These are phyloP conservation scores for Ceratobasidium sp. DNA, from an alignment of 1,284 basidiomycete species.

Conservation along the genomic window DNA sequence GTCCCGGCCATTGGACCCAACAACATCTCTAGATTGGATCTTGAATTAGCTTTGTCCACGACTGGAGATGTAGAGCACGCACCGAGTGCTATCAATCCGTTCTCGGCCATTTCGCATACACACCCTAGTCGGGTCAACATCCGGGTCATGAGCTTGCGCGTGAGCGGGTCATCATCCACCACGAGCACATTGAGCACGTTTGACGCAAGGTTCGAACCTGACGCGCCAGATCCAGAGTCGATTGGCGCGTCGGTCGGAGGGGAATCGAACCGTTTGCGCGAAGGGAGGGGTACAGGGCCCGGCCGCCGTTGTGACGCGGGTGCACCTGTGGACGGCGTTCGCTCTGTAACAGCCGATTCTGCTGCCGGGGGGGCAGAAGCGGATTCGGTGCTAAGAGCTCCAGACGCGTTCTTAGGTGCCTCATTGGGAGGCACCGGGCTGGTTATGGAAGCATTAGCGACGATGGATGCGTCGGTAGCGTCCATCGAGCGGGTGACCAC, in stretches of 20 bases:
- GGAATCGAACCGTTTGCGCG: constrained; percentile 28
- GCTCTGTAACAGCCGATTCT: constrained; percentile 6
- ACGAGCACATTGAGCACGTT: constrained; percentile 68
- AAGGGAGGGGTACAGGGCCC: constrained; percentile 39
- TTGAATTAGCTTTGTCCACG: not conserved
- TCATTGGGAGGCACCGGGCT: not conserved
- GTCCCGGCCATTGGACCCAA: constrained; percentile 56
- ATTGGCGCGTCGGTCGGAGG: constrained; percentile 42
- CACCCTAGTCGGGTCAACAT: constrained; percentile 84
- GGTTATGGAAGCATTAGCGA: constrained; percentile 14
- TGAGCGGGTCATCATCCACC: constrained; percentile 82
- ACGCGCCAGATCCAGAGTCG: constrained; percentile 11
- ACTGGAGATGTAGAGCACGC: not conserved
- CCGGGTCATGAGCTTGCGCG: constrained; percentile 83
- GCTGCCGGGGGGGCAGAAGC: not conserved
- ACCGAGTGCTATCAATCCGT: constrained; percentile 78
- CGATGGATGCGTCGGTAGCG: not conserved
- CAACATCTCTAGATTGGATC: constrained; percentile 66
- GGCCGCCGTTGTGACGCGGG: constrained; percentile 31
- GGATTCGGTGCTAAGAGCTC: not conserved
- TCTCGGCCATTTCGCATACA: constrained; percentile 82
- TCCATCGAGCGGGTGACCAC: constrained; percentile 35
- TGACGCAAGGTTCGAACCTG: constrained; percentile 50
- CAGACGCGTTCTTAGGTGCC: not conserved
- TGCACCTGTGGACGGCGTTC: not conserved